Evolutionary conservation across 225 moss, liverwort and hornwort species (phyloP).

Genomic region (Anthoceros angustus): DNA sequence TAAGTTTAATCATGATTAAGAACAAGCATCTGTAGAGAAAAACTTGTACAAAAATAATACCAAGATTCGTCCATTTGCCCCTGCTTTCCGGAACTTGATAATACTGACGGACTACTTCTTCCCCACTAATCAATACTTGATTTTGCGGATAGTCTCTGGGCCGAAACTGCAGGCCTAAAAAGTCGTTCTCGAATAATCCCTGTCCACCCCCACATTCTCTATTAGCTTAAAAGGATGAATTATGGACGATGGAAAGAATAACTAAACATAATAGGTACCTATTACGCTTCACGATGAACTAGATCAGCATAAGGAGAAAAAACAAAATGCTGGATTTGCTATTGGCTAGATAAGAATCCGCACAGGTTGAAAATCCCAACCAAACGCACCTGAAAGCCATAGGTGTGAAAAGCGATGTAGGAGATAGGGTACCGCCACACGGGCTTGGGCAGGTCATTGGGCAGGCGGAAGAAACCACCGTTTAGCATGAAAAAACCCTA

Average conservation of each 20-base stretch:
- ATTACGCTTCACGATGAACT: no score
- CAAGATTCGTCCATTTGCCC: not conserved
- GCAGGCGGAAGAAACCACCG: not conserved
- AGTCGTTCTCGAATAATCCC: not conserved
- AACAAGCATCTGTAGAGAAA: not conserved
- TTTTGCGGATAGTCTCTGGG: not conserved
- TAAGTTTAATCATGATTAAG: not conserved
- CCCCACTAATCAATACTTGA: not conserved
- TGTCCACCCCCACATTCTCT: not conserved
- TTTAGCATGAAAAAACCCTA: not conserved
- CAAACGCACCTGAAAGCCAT: not conserved
- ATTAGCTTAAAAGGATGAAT: not conserved
- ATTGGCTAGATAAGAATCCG: not conserved
- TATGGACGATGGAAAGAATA: not conserved
- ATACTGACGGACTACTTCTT: not conserved
- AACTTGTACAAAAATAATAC: not conserved
- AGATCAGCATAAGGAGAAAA: no score
- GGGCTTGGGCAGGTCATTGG: not conserved
- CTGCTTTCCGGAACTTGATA: not conserved
- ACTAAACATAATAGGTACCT: not conserved
- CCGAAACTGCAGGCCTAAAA: not conserved
- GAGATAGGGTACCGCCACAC: not conserved
- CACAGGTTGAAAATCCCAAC: not conserved
- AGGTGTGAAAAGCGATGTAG: not conserved
- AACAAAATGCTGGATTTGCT: not conserved